Evolutionary conservation across 306 rosid genomes (phyloP), one percentile per base, ranked within the genome.

Genomic region (Ceratonia siliqua): DNA sequence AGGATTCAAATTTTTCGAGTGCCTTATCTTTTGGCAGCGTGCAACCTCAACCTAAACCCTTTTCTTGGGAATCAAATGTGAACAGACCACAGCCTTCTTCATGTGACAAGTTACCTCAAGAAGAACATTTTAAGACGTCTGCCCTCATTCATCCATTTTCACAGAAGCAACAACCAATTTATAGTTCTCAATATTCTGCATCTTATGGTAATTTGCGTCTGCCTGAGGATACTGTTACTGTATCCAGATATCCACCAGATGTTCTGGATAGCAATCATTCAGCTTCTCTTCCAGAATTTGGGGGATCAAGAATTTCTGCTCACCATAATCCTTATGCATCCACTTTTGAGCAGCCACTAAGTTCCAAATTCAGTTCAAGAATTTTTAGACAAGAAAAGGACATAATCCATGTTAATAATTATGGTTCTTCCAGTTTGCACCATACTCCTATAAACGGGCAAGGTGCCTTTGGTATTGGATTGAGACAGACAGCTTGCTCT

Each of bases 311-410:
- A 76, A 78, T 84, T 81, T 76, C 91, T 43, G 82, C 88, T 43
- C 91, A 85, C 83, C 73, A 83, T 82, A 94, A 91, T 86, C 95
- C 98, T 63, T 94, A 88, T 71, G 93, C 94, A 11, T 85, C 96
- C 70, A 91, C 96, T 76, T 91, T 91, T 84, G 98, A 91, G 82
- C 85, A 88, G 82, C 91, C 98, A 38, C 85, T 85, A 8, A 79
- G 83, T 83, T 89, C 91, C 77, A 87, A 80, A 78, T 85, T 87
- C 73, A 84, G 89, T 76, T 87, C 90, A 72, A 81, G 70, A 20
- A 73, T 74, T 70, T 86, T 81, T 67, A 80, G 76, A 69, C 90
- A 80, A 72, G 92, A 87, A 58, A 83, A 73, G 61, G 90, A 79
- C 79, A 73, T 72, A n/a, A 62, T 74, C 41, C 72, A 49, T 35